Evolutionary conservation across 2,329 filamentous ascomycete genomes (phyloP).

Genomic region (Aspergillus sp.): DNA sequence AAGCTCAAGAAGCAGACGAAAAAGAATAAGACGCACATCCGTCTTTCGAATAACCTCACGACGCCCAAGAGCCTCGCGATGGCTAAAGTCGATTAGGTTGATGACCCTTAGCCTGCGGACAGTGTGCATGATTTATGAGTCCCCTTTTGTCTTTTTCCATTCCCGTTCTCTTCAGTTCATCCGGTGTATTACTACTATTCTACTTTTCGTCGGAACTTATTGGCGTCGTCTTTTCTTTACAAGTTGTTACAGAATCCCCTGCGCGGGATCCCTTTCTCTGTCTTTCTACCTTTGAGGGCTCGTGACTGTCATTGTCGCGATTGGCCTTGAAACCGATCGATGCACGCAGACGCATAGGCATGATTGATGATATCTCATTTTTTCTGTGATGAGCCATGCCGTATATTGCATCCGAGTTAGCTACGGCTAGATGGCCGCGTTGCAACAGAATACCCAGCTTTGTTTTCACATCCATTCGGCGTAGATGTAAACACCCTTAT

Average conservation of each 20-base stretch:
- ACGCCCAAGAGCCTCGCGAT: conserved; percentile 61
- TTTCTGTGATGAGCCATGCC: background rate
- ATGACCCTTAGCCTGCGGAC: background rate
- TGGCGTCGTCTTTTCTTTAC: background rate
- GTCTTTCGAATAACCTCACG: conserved; percentile 72
- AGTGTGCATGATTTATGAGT: background rate
- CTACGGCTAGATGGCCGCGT: background rate
- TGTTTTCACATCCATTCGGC: too few relatives aligned
- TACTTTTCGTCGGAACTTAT: too few relatives aligned
- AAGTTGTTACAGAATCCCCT: background rate
- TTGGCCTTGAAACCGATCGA: background rate
- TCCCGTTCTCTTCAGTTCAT: background rate
- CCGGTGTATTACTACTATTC: background rate
- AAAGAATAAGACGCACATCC: conserved; percentile 61
- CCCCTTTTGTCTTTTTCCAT: background rate
- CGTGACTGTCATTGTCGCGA: too few relatives aligned
- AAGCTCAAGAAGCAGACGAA: conserved; percentile 79
- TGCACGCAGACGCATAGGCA: background rate
- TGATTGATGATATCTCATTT: background rate
- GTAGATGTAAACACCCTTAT: too few relatives aligned
- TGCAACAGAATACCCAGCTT: too few relatives aligned
- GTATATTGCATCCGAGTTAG: background rate
- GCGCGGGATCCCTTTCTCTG: too few relatives aligned
- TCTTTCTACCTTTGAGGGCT: too few relatives aligned
- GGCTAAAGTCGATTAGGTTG: conserved; percentile 63